phyloP scores from a whole-genome alignment of 129 eudicot species.

The Flaveria bidentis region DNA sequence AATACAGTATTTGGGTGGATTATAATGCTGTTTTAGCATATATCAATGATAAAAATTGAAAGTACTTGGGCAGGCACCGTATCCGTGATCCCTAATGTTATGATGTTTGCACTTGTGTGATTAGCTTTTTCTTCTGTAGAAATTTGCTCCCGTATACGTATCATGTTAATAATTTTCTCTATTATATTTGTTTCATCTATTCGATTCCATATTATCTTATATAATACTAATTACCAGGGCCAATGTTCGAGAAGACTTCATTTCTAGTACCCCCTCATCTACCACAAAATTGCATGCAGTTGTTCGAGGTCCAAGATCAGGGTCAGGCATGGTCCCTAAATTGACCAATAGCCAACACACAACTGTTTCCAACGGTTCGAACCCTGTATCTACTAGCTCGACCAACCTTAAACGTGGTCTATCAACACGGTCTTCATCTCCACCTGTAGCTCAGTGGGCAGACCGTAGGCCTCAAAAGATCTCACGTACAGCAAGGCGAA shows the following conservation, averaged over 20 bases:
- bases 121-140: neutral
- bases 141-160: neutral
- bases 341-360: conserved; percentile 53
- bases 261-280: conserved; percentile 68
- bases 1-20: neutral
- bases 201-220: conserved; percentile 1
- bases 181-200: neutral
- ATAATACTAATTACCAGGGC: conserved; percentile 40
- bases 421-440: conserved; percentile 72
- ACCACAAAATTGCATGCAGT: conserved; percentile 53
- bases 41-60: neutral
- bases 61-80: neutral
- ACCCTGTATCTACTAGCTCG: conserved; percentile 46
- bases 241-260: conserved; percentile 63
- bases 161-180: neutral
- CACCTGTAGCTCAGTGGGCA: conserved; percentile 87
- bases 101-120: conserved; percentile 5
- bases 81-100: neutral
- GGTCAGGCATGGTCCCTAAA: conserved; percentile 41
- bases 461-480: conserved; percentile 85
- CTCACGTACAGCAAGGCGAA: conserved; percentile 80
- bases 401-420: conserved; percentile 63
- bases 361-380: conserved; percentile 56
- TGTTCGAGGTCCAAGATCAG: conserved; percentile 76
- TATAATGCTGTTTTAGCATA: no score